Percentiles rank a stretch among this genome's conserved stretches.
phyloP scores from a whole-genome alignment of 2,329 filamentous ascomycete genomes.

The Leptoxyphium fumago region DNA sequence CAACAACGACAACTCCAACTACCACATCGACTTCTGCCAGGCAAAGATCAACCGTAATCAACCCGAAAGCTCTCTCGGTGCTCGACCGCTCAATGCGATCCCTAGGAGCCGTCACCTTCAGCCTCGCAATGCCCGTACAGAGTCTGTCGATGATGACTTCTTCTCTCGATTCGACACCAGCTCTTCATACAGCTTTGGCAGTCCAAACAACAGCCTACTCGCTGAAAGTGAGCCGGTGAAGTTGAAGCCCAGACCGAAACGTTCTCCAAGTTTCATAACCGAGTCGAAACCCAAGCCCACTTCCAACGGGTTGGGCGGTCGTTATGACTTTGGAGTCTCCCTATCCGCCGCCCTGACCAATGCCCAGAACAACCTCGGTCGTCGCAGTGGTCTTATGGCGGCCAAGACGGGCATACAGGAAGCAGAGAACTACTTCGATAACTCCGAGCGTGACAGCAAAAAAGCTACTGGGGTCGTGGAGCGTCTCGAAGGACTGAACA shows the following conservation, averaged over 20 bases:
- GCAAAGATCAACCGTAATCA: conserved; percentile 21
- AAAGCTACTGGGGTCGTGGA: conserved; percentile 13
- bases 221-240: conserved; percentile 50
- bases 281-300: conserved; percentile 36
- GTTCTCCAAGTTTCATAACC: conserved; percentile 40
- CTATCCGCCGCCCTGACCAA: conserved; percentile 67
- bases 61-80: conserved; percentile 18
- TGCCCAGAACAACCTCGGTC: conserved; percentile 48
- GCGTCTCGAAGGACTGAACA: conserved; percentile 39
- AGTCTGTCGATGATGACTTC: conserved; percentile 55
- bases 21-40: conserved; percentile 72
- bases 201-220: conserved; percentile 27
- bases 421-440: conserved; percentile 24
- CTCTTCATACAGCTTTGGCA: conserved; percentile 30
- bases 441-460: conserved; percentile 18
- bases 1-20: conserved; percentile 77
- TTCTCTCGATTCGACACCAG: conserved; percentile 37
- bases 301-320: conserved; percentile 62
- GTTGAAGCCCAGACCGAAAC: conserved; percentile 54
- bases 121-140: conserved; percentile 32
- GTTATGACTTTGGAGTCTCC: conserved; percentile 94
- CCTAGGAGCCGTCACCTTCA: conserved; percentile 35
- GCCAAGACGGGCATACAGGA: conserved; percentile 21
- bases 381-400: conserved; percentile 35
- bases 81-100: conserved; percentile 36